Conservation (phyloP, 805 yeast genomes). For the Cyberlindnera maritima region DNA sequence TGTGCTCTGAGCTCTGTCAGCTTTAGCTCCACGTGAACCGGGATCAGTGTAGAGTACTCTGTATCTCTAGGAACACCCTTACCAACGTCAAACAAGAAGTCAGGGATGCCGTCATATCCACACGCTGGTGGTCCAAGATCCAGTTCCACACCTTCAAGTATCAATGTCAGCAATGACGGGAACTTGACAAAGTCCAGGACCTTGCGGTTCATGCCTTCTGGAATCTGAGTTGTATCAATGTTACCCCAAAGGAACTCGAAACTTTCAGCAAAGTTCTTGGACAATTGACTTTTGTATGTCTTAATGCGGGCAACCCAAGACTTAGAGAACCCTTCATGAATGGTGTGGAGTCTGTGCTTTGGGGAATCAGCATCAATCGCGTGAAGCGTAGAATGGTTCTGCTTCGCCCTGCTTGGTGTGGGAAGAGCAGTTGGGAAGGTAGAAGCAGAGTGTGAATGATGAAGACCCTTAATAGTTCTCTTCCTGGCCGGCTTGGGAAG, state of each 20-base stretch:
- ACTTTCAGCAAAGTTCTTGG: slow-evolving; percentile 38
- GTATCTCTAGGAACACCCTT: slow-evolving; percentile 79
- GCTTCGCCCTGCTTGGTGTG: neutral
- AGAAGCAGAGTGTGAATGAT: slow-evolving; percentile 5
- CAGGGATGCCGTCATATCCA: slow-evolving; percentile 49
- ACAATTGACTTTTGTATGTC: slow-evolving; percentile 40
- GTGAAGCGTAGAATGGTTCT: neutral
- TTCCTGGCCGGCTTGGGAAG: slow-evolving; percentile 7
- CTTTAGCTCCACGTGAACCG: slow-evolving; percentile 54
- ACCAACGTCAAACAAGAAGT: slow-evolving; percentile 70
- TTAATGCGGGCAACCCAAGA: slow-evolving; percentile 73
- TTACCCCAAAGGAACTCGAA: slow-evolving; percentile 42
- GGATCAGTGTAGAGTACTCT: slow-evolving; percentile 64
- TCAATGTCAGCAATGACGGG: slow-evolving; percentile 53
- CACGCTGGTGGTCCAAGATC: slow-evolving; percentile 48
- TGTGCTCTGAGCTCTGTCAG: slow-evolving; percentile 66
- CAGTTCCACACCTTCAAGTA: slow-evolving; percentile 47
- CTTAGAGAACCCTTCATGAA: slow-evolving; percentile 48
- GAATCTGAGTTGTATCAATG: slow-evolving; percentile 31
- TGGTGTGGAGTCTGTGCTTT: neutral
- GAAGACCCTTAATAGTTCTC: slow-evolving; percentile 3
- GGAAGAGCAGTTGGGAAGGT: slow-evolving; percentile 6
- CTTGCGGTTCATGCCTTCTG: slow-evolving; percentile 41
- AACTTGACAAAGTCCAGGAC: slow-evolving; percentile 45
- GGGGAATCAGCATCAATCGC: no score